phyloP scores from a whole-genome alignment of 1,284 basidiomycete species.

The Stereum hirsutum region DNA sequence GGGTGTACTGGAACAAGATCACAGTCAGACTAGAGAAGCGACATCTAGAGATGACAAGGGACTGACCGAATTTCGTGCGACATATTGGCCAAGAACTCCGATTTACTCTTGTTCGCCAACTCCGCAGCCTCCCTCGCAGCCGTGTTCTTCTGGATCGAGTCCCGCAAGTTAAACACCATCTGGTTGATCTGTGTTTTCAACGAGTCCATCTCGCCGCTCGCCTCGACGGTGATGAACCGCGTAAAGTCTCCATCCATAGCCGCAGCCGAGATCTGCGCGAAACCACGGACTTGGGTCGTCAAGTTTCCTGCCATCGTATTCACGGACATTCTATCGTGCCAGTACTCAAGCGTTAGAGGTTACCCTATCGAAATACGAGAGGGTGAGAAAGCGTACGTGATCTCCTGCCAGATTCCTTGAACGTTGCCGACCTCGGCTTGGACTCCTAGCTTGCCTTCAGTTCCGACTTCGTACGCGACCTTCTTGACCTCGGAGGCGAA shows the following conservation, averaged over 20 bases:
- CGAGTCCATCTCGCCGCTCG: conserved; percentile 98
- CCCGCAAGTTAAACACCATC: conserved; percentile 97
- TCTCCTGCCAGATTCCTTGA: conserved; percentile 98
- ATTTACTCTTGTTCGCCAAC: conserved; percentile 92
- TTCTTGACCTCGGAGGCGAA: conserved; percentile 95
- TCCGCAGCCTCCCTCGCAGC: conserved; percentile 97
- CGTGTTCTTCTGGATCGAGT: conserved; percentile 98
- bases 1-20: conserved; percentile 60
- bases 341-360: too few species aligned
- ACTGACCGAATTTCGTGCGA: conserved; percentile 88
- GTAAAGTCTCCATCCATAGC: conserved; percentile 99
- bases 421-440: conserved; percentile 97
- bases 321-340: conserved; percentile 75
- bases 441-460: conserved; percentile 94
- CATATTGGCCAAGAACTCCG: conserved; percentile 98
- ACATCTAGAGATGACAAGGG: neutral
- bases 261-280: conserved; percentile 97
- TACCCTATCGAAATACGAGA: too few species aligned
- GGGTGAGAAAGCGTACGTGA: conserved; percentile 73
- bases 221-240: conserved; percentile 98
- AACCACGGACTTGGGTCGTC: conserved; percentile 98
- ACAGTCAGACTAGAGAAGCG: neutral
- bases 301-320: conserved; percentile 96
- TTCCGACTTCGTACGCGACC: conserved; percentile 92
- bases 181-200: conserved; percentile 99